Evolutionary conservation across 2,329 filamentous ascomycete species (phyloP).

Genomic region (Cercospora zeina): DNA sequence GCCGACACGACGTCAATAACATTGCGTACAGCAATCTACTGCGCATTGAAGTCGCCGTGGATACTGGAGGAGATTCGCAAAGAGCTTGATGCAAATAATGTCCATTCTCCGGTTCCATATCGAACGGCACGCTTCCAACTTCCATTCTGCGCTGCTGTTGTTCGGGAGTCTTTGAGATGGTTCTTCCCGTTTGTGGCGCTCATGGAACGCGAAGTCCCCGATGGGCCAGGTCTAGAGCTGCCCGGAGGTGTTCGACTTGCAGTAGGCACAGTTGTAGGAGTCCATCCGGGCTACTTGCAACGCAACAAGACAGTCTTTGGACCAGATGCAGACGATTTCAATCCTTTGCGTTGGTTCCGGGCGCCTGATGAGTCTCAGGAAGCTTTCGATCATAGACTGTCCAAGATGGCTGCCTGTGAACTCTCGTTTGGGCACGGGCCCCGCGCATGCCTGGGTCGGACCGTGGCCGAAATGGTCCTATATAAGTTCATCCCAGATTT

Average conservation of each 20-base stretch:
- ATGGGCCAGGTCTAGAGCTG: conserved; percentile 33
- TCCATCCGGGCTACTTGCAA: conserved; percentile 40
- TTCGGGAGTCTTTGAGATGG: no score
- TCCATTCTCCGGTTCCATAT: conserved; percentile 25
- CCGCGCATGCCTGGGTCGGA: no score
- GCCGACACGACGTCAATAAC: conserved; percentile 48
- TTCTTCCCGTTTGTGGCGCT: conserved; percentile 43
- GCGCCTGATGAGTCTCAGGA: no score
- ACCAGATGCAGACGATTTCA: conserved; percentile 38
- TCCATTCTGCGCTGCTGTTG: conserved; percentile 29
- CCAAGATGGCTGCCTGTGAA: no score
- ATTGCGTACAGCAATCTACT: conserved; percentile 40
- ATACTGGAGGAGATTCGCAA: conserved; percentile 37
- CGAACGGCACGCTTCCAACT: conserved; percentile 47
- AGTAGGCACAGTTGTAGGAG: conserved; percentile 33
- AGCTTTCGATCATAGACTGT: no score
- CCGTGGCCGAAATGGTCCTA: no score
- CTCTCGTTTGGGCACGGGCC: no score
- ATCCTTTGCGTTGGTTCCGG: conserved; percentile 41
- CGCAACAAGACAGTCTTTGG: conserved; percentile 36
- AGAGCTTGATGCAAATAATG: conserved; percentile 26
- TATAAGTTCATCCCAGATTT: no score
- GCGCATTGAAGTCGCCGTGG: conserved; percentile 42
- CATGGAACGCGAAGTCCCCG: conserved; percentile 39
- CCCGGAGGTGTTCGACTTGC: conserved; percentile 27